phyloP scores from a whole-genome alignment of 2,329 filamentous ascomycete genomes.

The Cytospora chrysosperma region DNA sequence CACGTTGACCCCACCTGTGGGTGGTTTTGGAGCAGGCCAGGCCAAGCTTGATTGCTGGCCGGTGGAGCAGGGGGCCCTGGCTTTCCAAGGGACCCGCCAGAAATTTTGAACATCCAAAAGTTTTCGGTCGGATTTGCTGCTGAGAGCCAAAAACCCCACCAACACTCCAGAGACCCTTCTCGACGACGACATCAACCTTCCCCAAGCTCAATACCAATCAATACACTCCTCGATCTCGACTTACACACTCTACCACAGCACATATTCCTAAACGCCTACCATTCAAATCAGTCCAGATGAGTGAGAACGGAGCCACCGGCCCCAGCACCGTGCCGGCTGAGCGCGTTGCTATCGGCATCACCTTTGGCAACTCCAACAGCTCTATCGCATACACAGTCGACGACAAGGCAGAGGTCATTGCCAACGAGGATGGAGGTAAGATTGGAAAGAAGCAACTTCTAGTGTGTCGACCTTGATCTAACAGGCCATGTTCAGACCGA shows the following conservation, averaged over 20 bases:
- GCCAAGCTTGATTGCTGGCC: not conserved
- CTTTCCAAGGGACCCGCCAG: slow-evolving; percentile 9
- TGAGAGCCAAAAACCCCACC: slow-evolving; percentile 14
- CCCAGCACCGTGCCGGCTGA: slow-evolving; percentile 53
- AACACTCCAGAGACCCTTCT: not conserved
- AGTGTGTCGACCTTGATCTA: not conserved
- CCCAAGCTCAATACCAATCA: not conserved
- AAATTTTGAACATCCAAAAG: slow-evolving; percentile 25
- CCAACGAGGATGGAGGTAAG: slow-evolving; percentile 95
- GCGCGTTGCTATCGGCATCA: slow-evolving; percentile 83
- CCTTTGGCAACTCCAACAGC: slow-evolving; percentile 98
- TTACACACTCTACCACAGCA: slow-evolving; percentile 18
- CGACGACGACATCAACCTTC: not conserved
- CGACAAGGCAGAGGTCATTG: slow-evolving; percentile 95
- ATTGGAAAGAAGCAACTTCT: slow-evolving; percentile 22
- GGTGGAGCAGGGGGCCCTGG: slow-evolving; percentile 10
- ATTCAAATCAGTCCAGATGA: slow-evolving; percentile 37
- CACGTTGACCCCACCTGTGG: too few relatives aligned
- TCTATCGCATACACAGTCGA: slow-evolving; percentile 93
- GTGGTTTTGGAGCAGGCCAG: not conserved
- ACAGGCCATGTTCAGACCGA: slow-evolving; percentile 63
- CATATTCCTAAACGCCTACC: not conserved
- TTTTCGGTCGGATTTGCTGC: slow-evolving; percentile 21
- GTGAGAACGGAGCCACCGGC: slow-evolving; percentile 45
- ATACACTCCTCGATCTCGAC: slow-evolving; percentile 5